Base-by-base conservation (phyloP, 495 filamentous ascomycete species). In the Niebla homalea region DNA sequence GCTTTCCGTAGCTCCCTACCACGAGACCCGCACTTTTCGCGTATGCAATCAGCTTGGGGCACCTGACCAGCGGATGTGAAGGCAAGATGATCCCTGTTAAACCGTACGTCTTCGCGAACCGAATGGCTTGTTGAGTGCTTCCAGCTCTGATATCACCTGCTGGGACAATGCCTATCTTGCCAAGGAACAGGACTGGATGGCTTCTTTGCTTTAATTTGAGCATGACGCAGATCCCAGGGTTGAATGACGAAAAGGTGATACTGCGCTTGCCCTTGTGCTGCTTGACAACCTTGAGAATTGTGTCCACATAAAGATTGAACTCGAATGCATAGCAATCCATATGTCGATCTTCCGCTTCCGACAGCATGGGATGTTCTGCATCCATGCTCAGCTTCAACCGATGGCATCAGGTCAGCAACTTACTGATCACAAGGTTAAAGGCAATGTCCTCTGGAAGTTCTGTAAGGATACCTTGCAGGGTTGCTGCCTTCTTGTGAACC, bases 211-310 rank as follows among this genome's bases (percentile, higher is more conserved):
- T 73, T 23, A 54, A 39, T 0, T 60, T 49, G 1, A 70, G 54
- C 3, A 70, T 55, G 15, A 72, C 68, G 52, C 68, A 71, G 18
- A 72, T 36, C 36, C 72, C 67, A 7, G 70, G 67, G 35, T 54
- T 70, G 49, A 72, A 72, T 0, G 69, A 66, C 1, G 66, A 67
- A 12, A 73, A 52, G 3, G 70, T 58, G 11, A 73, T 70, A 11
- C 46, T 50, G 7, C 67, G 61, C 10, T 53, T 45, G 16, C 52
- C 43, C 10, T 44, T 54, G 16, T 39, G 36, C 10, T 46, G 40
- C 51, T 57, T 61, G 19, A 71, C 26, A 21, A 43, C 48, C 0
- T 60, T 38, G 15, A 73, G 59, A 26, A 67, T 62, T 19, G 57
- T 58, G 45, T 71, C 69, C n/a, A 67, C 48, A 41, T 66, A 71